These are phyloP conservation scores for Kurtzmaniella natalensis DNA, from an alignment of 1,139 yeast species.

Conservation along the genomic window DNA sequence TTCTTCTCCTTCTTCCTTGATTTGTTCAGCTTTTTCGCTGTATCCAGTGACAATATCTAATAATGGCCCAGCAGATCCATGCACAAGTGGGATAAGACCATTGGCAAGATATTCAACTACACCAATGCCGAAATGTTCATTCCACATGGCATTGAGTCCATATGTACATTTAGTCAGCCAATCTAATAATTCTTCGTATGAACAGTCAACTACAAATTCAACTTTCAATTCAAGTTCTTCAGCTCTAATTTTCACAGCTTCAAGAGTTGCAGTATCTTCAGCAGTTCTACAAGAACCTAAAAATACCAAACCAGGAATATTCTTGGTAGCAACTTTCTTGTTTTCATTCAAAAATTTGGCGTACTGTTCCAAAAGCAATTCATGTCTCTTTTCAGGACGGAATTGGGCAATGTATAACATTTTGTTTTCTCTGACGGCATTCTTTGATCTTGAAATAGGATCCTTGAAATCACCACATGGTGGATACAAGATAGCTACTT, in stretches of 20 bases:
- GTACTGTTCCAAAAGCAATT: slow-evolving; percentile 60
- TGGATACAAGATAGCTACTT: slow-evolving; percentile 64
- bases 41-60: slow-evolving; percentile 63
- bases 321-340: slow-evolving; percentile 17
- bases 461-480: slow-evolving; percentile 56
- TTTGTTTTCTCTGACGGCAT: slow-evolving; percentile 50
- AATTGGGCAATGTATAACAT: slow-evolving; percentile 86
- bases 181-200: slow-evolving; percentile 57
- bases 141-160: slow-evolving; percentile 98
- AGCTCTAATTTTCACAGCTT: slow-evolving; percentile 43
- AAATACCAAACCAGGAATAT: slow-evolving; percentile 55
- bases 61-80: slow-evolving; percentile 90
- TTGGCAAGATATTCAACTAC: slow-evolving; percentile 90
- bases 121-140: slow-evolving; percentile 98
- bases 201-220: slow-evolving; percentile 71
- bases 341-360: slow-evolving; percentile 38
- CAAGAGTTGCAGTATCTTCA: slow-evolving; percentile 61
- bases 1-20: slow-evolving; percentile 10
- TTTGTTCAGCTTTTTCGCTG: slow-evolving; percentile 10
- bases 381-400: slow-evolving; percentile 92
- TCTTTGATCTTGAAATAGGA: slow-evolving; percentile 8
- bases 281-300: slow-evolving; percentile 81
- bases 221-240: slow-evolving; percentile 44
- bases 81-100: slow-evolving; percentile 85
- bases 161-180: slow-evolving; percentile 58